phyloP scores from a whole-genome alignment of 2,329 filamentous ascomycete species.

The Mollisia scopiformis region DNA sequence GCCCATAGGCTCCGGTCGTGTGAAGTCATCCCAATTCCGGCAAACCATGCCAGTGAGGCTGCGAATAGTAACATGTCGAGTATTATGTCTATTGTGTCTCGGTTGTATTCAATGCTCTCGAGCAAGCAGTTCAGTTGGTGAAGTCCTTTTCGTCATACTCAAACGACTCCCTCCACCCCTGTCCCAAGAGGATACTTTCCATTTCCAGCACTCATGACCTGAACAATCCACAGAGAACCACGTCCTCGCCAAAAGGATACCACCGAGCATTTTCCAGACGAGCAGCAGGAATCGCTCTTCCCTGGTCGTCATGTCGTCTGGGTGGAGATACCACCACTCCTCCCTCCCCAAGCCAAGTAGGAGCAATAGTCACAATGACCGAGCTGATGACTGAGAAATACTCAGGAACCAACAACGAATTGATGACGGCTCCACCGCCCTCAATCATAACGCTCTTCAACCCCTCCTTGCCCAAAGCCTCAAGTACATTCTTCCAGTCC shows the following conservation, averaged over 20 bases:
- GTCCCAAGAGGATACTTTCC: too few species aligned
- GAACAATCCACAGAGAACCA: slow-evolving; percentile 20
- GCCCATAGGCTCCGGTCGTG: too few species aligned
- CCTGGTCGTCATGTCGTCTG: slow-evolving; percentile 6
- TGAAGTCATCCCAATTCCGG: too few species aligned
- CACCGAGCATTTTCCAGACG: slow-evolving; percentile 14
- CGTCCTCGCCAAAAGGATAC: slow-evolving; percentile 21
- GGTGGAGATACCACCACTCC: slow-evolving; percentile 77
- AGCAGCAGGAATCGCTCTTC: slow-evolving; percentile 4
- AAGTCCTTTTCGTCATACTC: too few species aligned
- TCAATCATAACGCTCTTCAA: slow-evolving; percentile 88
- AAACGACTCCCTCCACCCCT: too few species aligned
- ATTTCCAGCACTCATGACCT: too few species aligned
- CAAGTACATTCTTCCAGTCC: slow-evolving; percentile 20
- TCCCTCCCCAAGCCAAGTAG: slow-evolving; percentile 84
- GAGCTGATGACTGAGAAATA: neutral
- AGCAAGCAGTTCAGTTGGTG: too few species aligned
- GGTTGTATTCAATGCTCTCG: too few species aligned
- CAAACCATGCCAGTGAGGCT: too few species aligned
- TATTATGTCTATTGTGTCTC: too few species aligned
- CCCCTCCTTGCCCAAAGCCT: slow-evolving; percentile 18
- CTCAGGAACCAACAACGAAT: slow-evolving; percentile 40
- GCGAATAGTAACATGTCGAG: too few species aligned
- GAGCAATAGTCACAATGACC: slow-evolving; percentile 88
- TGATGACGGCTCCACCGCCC: slow-evolving; percentile 82